A percentile compares a stretch with the other conserved stretches of the same genome.
phyloP scores from a whole-genome alignment of 2,329 filamentous ascomycete species.

The Phoma sp. region DNA sequence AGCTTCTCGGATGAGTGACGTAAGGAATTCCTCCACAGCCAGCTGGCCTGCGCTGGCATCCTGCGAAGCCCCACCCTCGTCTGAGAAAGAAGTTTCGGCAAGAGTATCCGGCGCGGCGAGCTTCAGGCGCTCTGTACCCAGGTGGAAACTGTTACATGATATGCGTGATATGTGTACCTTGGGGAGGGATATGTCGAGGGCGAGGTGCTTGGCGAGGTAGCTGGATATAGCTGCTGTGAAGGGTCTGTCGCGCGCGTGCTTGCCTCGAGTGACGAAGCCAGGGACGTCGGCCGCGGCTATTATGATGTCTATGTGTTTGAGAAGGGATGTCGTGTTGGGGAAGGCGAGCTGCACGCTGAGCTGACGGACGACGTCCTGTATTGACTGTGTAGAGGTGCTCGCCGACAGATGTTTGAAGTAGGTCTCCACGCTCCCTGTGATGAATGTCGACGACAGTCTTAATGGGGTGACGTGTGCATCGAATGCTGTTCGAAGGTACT shows the following conservation, averaged over 20 bases:
- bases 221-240: slow-evolving; percentile 51
- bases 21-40: slow-evolving; percentile 42
- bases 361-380: slow-evolving; percentile 41
- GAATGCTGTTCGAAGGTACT: slow-evolving; percentile 59
- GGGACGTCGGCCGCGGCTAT: slow-evolving; percentile 52
- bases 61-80: slow-evolving; percentile 28
- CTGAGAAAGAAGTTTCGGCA: slow-evolving; percentile 33
- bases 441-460: slow-evolving; percentile 53
- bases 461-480: slow-evolving; percentile 58
- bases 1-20: slow-evolving; percentile 42
- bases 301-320: slow-evolving; percentile 55
- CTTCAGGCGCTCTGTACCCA: slow-evolving; percentile 52
- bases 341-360: slow-evolving; percentile 49
- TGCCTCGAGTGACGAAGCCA: slow-evolving; percentile 42
- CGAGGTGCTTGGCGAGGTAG: slow-evolving; percentile 53
- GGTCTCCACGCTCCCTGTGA: slow-evolving; percentile 54
- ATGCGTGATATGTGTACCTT: slow-evolving; percentile 52
- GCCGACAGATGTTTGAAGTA: slow-evolving; percentile 68
- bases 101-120: slow-evolving; percentile 39
- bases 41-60: slow-evolving; percentile 42
- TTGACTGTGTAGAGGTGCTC: slow-evolving; percentile 36
- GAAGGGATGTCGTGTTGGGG: slow-evolving; percentile 33
- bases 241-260: slow-evolving; percentile 28
- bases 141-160: slow-evolving; percentile 52
- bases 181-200: slow-evolving; percentile 50